Evolutionary conservation across 352 stramenopile species (phyloP), one percentile per base, ranked within the genome.

Genomic region (Pythium oligandrum): DNA sequence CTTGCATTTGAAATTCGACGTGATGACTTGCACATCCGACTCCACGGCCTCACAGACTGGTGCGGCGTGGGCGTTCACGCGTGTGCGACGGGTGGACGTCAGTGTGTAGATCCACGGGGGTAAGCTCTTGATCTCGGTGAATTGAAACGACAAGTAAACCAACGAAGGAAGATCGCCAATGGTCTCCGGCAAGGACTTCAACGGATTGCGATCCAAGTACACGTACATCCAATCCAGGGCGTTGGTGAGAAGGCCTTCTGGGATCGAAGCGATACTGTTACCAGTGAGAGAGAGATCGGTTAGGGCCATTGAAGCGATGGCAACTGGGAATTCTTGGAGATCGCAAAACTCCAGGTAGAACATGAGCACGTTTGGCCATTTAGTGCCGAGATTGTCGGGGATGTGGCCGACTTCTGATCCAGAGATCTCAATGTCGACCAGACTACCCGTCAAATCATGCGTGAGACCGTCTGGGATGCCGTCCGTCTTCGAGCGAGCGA

Each of bases 311-410:
- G 36, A 42, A 4, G 53, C 44, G 32, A 68, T 31, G 1, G 44
- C 57, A 0, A 12, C 8, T 0, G 65, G 65, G n/a, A 78, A 70
- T 26, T 68, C 51, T 33, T 67, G 62, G 6, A 78, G 57, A 1
- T 10, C 40, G 32, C 68, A 74, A 40, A 73, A 69, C 40, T 81
- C 71, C 6, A 81, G 37, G 50, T 70, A 73, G 6, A 81, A 44
- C 60, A 76, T 63, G 4, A 60, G 9, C 8, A 78, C 66, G 1
- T 38, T 35, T 1, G 59, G 26, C 71, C 71, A 80, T 39, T 56
- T 73, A 7, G 51, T 31, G 47, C 59, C 55, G 11, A 78, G 40
- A 30, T 78, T 57, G 9, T 57, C 47, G 0, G 71, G 62, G 2
- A 76, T 36, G 6, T 33, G 36, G 1, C 44, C 66, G 35, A 81